These are phyloP conservation scores for Lactifluus subvellereus DNA, from an alignment of 768 basidiomycete genomes.

Conservation along the genomic window DNA sequence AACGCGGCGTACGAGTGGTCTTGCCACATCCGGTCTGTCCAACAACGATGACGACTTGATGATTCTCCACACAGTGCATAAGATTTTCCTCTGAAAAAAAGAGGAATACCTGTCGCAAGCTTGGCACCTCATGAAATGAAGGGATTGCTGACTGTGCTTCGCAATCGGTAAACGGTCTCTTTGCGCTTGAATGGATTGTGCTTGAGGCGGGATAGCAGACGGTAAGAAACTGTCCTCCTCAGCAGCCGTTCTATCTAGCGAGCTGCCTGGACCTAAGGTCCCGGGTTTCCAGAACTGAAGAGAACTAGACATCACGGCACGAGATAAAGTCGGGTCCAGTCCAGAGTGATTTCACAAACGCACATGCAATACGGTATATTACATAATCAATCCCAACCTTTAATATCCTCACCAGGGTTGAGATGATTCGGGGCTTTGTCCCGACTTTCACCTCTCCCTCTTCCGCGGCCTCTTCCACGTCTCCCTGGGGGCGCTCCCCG, in stretches of 20 bases:
- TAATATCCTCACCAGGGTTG: not conserved
- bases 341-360: not conserved
- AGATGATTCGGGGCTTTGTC: not conserved
- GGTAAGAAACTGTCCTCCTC: constrained; percentile 66
- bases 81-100: constrained; percentile 58
- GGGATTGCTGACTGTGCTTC: constrained; percentile 63
- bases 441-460: constrained; percentile 13
- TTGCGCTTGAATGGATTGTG: constrained; percentile 64
- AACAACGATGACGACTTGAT: constrained; percentile 81
- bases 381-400: constrained; percentile 8
- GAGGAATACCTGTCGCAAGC: not conserved
- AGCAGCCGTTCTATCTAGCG: constrained; percentile 77
- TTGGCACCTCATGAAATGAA: not conserved
- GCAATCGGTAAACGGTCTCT: constrained; percentile 83
- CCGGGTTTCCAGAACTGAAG: constrained; percentile 90
- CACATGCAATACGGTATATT: constrained; percentile 6
- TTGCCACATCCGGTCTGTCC: constrained; percentile 98
- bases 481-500: not conserved
- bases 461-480: constrained; percentile 16
- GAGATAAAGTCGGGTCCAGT: not conserved
- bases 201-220: constrained; percentile 50
- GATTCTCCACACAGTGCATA: constrained; percentile 76
- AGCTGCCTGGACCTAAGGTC: constrained; percentile 76
- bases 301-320: constrained; percentile 38
- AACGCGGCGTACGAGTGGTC: constrained; percentile 73